Evolutionary conservation across 768 basidiomycete species (phyloP).

Genomic region (Asterophora parasitica): DNA sequence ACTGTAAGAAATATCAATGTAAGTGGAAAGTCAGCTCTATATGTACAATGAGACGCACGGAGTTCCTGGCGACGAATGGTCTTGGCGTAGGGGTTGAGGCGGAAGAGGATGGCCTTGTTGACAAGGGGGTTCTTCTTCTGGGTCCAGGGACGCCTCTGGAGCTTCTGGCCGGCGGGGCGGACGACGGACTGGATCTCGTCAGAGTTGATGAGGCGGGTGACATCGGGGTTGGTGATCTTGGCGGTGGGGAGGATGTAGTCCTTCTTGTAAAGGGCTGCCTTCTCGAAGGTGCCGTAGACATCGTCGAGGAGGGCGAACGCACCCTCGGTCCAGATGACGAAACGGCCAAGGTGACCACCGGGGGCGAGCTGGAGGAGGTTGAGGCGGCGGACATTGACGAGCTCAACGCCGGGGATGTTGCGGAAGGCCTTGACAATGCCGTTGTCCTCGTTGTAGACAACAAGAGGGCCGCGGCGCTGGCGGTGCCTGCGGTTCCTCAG

Average conservation of each 20-base stretch:
- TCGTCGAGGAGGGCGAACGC: slow-evolving; percentile 92
- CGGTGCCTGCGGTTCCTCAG: slow-evolving; percentile 94
- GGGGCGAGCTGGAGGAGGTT: slow-evolving; percentile 99
- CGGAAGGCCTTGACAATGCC: slow-evolving; percentile 99
- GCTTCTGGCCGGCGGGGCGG: slow-evolving; percentile 81
- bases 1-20: slow-evolving; percentile 37
- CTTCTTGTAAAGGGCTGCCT: slow-evolving; percentile 81
- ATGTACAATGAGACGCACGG: slow-evolving; percentile 45
- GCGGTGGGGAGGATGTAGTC: slow-evolving; percentile 88
- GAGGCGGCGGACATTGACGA: slow-evolving; percentile 88
- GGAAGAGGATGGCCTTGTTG: slow-evolving; percentile 94
- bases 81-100: slow-evolving; percentile 98
- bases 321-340: slow-evolving; percentile 98
- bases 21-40: neutral
- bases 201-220: slow-evolving; percentile 97
- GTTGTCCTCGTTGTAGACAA: slow-evolving; percentile 96
- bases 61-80: slow-evolving; percentile 85
- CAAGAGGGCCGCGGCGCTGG: slow-evolving; percentile 94
- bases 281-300: slow-evolving; percentile 93
- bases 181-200: slow-evolving; percentile 97
- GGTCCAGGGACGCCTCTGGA: slow-evolving; percentile 92
- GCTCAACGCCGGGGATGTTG: slow-evolving; percentile 97
- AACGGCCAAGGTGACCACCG: slow-evolving; percentile 98
- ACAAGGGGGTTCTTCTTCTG: slow-evolving; percentile 98
- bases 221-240: slow-evolving; percentile 96